phyloP scores from a whole-genome alignment of 768 basidiomycete species.

The Lactarius indigo region DNA sequence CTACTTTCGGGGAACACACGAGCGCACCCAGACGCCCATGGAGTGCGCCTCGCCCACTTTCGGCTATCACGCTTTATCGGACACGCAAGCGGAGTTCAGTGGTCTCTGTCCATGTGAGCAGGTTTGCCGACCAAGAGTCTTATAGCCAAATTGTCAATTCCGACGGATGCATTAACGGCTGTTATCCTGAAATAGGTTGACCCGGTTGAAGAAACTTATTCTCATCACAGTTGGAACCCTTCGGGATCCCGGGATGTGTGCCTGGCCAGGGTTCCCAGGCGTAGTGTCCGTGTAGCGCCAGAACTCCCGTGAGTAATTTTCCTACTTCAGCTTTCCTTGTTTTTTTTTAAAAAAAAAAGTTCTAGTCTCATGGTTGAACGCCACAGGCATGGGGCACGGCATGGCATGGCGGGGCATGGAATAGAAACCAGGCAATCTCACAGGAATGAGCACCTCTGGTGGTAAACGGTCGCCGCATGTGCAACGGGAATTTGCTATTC shows the following conservation, averaged over 20 bases:
- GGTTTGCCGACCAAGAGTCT: neutral
- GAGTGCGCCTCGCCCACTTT: neutral
- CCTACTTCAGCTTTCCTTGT: too few species aligned
- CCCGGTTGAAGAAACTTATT: too few species aligned
- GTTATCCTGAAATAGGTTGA: neutral
- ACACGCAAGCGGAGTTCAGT: neutral
- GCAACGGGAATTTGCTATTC: neutral
- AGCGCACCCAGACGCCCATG: neutral
- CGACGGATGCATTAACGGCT: neutral
- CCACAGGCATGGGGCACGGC: neutral
- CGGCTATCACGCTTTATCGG: neutral
- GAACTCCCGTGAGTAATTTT: too few species aligned
- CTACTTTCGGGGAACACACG: neutral
- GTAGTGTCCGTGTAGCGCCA: too few species aligned
- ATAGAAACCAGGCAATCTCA: neutral
- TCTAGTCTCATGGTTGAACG: too few species aligned
- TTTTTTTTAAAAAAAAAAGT: too few species aligned
- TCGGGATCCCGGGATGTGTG: too few species aligned
- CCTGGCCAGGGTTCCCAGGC: too few species aligned
- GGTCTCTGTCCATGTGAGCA: too few species aligned
- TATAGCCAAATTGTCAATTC: neutral
- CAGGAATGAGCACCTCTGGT: neutral
- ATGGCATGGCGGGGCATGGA: neutral
- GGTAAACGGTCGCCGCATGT: neutral
- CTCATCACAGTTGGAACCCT: too few species aligned